Percentiles rank a stretch among this genome's conserved stretches.
Conservation (phyloP, 371 early-diverging fungal species). For the Mortierella polycephala region DNA sequence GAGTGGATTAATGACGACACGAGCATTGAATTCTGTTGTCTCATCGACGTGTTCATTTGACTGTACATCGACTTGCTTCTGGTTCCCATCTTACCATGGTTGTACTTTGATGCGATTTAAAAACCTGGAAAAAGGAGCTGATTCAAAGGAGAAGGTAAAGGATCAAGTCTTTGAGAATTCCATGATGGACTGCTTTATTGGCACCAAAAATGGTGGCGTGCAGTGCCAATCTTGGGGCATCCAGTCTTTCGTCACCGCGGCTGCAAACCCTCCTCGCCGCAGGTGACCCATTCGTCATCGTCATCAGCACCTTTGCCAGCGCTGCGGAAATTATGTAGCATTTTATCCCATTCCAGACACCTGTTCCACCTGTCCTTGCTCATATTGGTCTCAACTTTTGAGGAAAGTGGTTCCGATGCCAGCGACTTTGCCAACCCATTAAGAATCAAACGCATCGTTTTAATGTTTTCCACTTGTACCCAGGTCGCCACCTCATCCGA, state of each 20-base stretch:
- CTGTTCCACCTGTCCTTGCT: neutral
- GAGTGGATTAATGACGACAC: neutral
- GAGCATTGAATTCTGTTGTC: neutral
- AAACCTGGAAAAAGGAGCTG: neutral
- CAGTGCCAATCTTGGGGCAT: neutral
- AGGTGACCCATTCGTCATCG: neutral
- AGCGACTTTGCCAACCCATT: conserved; percentile 15
- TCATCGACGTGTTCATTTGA: neutral
- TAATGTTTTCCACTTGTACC: conserved; percentile 13
- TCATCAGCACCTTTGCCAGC: neutral
- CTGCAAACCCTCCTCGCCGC: too few species aligned
- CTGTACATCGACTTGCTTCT: neutral
- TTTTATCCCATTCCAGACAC: conserved; percentile 13
- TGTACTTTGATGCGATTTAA: neutral
- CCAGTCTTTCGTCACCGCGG: neutral
- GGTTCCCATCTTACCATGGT: neutral
- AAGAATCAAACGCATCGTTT: conserved; percentile 13
- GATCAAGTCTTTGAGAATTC: neutral
- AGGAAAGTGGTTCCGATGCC: conserved; percentile 5
- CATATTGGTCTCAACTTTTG: neutral
- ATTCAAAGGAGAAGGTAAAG: neutral
- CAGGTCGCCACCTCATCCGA: conserved; percentile 13
- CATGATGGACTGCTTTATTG: neutral
- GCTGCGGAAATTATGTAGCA: neutral
- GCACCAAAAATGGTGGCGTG: neutral